Evolutionary conservation across 2,329 filamentous ascomycete species (phyloP), one percentile per base, ranked within the genome.

Genomic region (Stagonosporopsis tanaceti): DNA sequence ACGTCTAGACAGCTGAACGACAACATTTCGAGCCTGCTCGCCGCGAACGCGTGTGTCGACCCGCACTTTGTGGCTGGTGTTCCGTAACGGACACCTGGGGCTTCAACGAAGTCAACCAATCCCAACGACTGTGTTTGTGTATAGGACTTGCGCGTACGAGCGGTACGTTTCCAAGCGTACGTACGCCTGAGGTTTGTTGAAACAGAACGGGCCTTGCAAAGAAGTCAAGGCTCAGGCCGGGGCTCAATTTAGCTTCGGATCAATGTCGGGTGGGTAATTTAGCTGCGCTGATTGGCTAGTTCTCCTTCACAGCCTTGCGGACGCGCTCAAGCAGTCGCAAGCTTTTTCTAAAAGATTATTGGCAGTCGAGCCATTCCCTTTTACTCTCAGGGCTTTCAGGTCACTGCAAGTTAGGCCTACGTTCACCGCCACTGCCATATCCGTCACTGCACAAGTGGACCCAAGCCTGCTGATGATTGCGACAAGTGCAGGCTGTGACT

Each of bases 141-240:
- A 53, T 28, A 38, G 34, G 46, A 20, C 17, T 50, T 60, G 53
- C 53, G 53, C 35, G 50, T 47, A 46, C 35, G 14, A 42, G 27
- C 28, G 20, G 40, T 41, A 35, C 42, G 37, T 27, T 54, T 42
- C 30, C 30, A 47, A 34, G 53, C 53, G 28, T 57, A 58, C 60
- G 60, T 62, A 56, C 53, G 37, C 50, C 46, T 54, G 47, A 53
- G 53, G 53, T 44, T 46, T 38, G 57, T 54, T 60, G 57, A 62
- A 62, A 60, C 60, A 52, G 50, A 48, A 44, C 48, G 48, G 35
- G n/a, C 25, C 22, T 44, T 34, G 47, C 27, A 48, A 27, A 40
- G 37, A 51, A 37, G 27, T 24, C 34, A 45, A 28, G 46, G 28
- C 46, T 42, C 42, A 44, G 50, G 20, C 59, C 42, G 50, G 47